These are phyloP conservation scores for Angomonas ambiguus DNA, from an alignment of 208 protist species.

Conservation along the genomic window DNA sequence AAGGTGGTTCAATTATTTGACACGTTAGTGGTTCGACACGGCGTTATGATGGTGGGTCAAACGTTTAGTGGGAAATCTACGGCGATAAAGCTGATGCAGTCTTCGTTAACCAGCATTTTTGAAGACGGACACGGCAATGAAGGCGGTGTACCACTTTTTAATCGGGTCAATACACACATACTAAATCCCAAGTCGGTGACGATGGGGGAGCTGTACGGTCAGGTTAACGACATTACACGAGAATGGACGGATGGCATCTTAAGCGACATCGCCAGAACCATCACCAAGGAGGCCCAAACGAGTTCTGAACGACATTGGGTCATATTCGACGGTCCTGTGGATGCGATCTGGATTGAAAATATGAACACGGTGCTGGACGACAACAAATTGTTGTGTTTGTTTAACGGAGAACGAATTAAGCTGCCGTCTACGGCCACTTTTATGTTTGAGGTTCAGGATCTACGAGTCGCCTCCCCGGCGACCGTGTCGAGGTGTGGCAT, in stretches of 20 bases:
- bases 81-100: conserved; percentile 71
- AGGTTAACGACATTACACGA: conserved; percentile 94
- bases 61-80: conserved; percentile 94
- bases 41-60: conserved; percentile 95
- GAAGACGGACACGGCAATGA: conserved; percentile 67
- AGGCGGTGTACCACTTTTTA: conserved; percentile 67
- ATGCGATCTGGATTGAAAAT: conserved; percentile 99
- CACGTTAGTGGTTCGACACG: conserved; percentile 89
- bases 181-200: conserved; percentile 96
- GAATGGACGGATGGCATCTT: conserved; percentile 97
- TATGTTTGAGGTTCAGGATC: conserved; percentile 98
- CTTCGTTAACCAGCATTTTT: conserved; percentile 76
- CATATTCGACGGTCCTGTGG: conserved; percentile 98
- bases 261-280: conserved; percentile 89
- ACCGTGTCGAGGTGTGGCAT: conserved; percentile 99
- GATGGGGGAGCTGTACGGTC: conserved; percentile 96
- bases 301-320: conserved; percentile 91
- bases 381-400: conserved; percentile 97
- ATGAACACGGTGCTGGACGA: conserved; percentile 99
- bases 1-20: conserved; percentile 94
- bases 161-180: conserved; percentile 71
- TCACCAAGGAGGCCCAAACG: conserved; percentile 69
- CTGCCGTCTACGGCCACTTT: conserved; percentile 90
- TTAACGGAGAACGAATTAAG: conserved; percentile 97
- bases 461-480: conserved; percentile 96